Evolutionary conservation across 139 green algal genomes (phyloP), one percentile per base, ranked within the genome.

Genomic region (Zygnema circumcarinatum): DNA sequence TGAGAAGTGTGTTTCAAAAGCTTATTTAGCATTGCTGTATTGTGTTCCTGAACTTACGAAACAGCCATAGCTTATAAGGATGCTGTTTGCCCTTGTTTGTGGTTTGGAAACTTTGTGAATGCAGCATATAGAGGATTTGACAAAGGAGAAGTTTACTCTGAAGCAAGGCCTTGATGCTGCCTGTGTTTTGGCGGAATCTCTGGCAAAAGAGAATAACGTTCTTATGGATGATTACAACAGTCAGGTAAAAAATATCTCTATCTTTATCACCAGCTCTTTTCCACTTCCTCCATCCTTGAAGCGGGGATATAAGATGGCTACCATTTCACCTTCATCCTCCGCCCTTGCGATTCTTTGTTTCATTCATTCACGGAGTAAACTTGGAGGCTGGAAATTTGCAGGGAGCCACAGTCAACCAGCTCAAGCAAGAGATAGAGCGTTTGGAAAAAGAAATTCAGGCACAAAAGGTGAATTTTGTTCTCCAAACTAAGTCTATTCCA

Each of bases 81-180:
- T n/a, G n/a, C n/a, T n/a, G n/a, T n/a, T n/a, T n/a, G n/a, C n/a
- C n/a, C n/a, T n/a, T n/a, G n/a, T n/a, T n/a, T n/a, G n/a, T n/a
- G n/a, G n/a, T n/a, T n/a, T n/a, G n/a, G n/a, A n/a, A n/a, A n/a
- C n/a, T n/a, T n/a, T n/a, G n/a, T n/a, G n/a, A n/a, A n/a, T 87
- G 38, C 85, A 90, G 85, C 54, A 91, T 68, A 89, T 91, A 52
- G 87, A 91, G 36, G 87, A 91, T 74, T 73, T 91, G 0, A 89
- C 81, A 25, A 73, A 91, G 67, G 87, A 89, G 87, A 89, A 85
- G 81, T 91, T 86, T 41, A 41, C 67, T 0, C 68, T 91, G 29
- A 74, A 91, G 68, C 72, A 74, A 16, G 81, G 42, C 16, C 2
- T 89, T 0, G 87, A 91, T 21, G 62, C 82, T 0, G 67, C 67